Percentiles rank a stretch among this genome's conserved stretches.
phyloP scores from a whole-genome alignment of 176 grass and related monocot genomes.

The Paspalum notatum region DNA sequence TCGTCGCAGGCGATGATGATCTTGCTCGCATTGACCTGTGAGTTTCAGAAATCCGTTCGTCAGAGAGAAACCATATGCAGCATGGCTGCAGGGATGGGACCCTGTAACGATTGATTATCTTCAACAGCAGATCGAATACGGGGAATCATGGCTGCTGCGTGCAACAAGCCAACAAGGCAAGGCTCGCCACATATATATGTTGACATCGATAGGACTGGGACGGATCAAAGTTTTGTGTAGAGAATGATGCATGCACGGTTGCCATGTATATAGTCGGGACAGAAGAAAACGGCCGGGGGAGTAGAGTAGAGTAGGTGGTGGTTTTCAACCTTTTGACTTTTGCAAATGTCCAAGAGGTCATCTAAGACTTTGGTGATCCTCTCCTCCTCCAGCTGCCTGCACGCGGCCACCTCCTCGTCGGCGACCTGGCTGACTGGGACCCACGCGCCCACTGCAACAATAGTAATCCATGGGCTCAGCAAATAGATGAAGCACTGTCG shows the following conservation, averaged over 20 bases:
- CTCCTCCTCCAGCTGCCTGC: conserved; percentile 55
- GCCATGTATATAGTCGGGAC: too few species aligned
- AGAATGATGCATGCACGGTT: too few species aligned
- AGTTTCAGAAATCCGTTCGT: conserved; percentile 30
- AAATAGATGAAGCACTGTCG: too few species aligned
- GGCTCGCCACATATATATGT: too few species aligned
- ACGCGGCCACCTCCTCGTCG: conserved; percentile 67
- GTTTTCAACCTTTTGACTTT: conserved; percentile 62
- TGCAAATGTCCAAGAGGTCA: conserved; percentile 64
- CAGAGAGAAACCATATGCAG: neutral
- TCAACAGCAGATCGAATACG: too few species aligned
- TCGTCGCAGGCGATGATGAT: conserved; percentile 52
- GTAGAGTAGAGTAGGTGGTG: neutral
- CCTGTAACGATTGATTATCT: too few species aligned
- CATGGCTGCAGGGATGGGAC: too few species aligned
- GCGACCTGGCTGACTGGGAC: conserved; percentile 79
- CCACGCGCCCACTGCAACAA: conserved; percentile 81
- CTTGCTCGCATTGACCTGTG: conserved; percentile 70
- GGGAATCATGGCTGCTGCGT: too few species aligned
- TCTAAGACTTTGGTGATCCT: conserved; percentile 56
- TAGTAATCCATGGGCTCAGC: neutral
- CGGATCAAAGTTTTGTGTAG: too few species aligned
- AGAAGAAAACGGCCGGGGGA: too few species aligned
- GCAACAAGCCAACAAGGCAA: too few species aligned
- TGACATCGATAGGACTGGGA: too few species aligned